Evolutionary conservation across 2,329 filamentous ascomycete genomes (phyloP).

Genomic region (Colletotrichum chrysophilum): DNA sequence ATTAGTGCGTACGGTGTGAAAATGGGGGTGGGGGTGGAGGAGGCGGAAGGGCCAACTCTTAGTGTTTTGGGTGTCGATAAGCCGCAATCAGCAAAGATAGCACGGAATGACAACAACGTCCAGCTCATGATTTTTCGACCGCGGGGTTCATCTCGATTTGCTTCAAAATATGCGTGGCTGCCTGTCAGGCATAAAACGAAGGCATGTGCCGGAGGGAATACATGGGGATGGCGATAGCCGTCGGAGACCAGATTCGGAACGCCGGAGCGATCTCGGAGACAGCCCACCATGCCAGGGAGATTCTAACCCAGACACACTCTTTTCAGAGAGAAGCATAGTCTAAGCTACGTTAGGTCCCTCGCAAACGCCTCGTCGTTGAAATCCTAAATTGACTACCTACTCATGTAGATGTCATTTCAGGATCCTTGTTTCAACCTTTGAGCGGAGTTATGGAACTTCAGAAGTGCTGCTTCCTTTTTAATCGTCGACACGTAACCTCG

Average conservation of each 20-base stretch:
- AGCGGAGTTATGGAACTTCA: not conserved
- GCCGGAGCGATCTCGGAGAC: not conserved
- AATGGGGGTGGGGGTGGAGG: conserved; percentile 16
- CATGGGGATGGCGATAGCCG: not conserved
- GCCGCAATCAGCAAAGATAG: not conserved
- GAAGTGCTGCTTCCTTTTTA: fast-evolving
- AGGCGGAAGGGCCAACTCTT: not conserved
- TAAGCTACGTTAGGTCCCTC: not conserved
- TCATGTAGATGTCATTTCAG: not conserved
- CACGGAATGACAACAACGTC: not conserved
- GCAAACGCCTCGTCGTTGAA: not conserved
- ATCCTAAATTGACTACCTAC: not conserved
- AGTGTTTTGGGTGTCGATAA: not conserved
- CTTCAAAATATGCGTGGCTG: not conserved
- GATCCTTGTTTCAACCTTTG: not conserved
- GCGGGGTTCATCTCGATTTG: not conserved
- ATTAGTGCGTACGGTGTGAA: not conserved
- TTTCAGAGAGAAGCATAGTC: not conserved
- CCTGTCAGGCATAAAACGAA: not conserved
- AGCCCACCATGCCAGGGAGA: not conserved
- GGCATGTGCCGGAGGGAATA: not conserved
- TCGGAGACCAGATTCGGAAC: not conserved
- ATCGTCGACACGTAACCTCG: too few relatives aligned
- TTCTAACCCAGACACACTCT: not conserved
- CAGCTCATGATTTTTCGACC: not conserved